phyloP scores from a whole-genome alignment of 2,329 filamentous ascomycete species.

The Huntiella bhutanensis region DNA sequence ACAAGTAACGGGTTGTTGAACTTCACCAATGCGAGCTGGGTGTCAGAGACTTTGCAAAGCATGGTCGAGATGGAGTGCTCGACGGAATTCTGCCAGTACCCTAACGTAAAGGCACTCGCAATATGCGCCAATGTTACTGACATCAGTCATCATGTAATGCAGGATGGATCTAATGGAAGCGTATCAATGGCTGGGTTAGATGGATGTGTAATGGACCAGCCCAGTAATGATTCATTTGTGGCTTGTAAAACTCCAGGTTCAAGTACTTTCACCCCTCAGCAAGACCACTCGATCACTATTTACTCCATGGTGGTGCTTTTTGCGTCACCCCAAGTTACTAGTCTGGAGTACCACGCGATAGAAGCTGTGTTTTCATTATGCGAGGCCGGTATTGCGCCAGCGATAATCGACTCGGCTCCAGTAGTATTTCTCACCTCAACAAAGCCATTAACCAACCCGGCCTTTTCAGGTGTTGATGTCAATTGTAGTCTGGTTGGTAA shows the following conservation, averaged over 20 bases:
- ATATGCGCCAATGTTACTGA: constrained; percentile 15
- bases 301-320: constrained; percentile 17
- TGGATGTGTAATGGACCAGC: constrained; percentile 5
- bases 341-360: constrained; percentile 12
- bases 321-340: neutral
- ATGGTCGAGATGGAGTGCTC: constrained; percentile 3
- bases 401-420: neutral
- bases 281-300: constrained; percentile 12
- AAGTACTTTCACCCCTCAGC: constrained; percentile 14
- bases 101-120: constrained; percentile 13
- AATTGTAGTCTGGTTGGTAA: constrained; percentile 4
- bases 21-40: neutral
- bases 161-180: neutral
- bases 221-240: constrained; percentile 4
- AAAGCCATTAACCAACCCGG: neutral
- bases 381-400: constrained; percentile 15
- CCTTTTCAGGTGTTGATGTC: constrained; percentile 4
- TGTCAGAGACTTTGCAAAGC: neutral
- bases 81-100: constrained; percentile 14
- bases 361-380: constrained; percentile 18
- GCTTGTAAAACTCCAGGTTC: constrained; percentile 11
- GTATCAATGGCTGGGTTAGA: constrained; percentile 3
- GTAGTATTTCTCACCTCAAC: neutral
- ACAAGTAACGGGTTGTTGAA: neutral
- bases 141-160: constrained; percentile 13